These are phyloP conservation scores for Candida tunisiensis DNA, from an alignment of 1,139 yeast genomes.

Conservation along the genomic window DNA sequence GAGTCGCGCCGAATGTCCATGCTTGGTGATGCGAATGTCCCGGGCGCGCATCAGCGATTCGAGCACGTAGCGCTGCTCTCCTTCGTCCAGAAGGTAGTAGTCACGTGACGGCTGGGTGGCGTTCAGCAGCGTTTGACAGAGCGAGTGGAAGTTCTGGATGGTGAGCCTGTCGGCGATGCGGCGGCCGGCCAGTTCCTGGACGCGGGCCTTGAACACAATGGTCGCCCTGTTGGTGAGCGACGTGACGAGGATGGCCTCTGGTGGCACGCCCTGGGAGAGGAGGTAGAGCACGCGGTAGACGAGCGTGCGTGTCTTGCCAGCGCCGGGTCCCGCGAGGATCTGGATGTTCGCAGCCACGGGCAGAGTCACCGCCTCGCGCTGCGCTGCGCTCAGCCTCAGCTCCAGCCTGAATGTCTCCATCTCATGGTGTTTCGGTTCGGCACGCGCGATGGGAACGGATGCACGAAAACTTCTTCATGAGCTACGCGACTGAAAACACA, in stretches of 20 bases:
- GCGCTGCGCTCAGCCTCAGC: conserved; percentile 4
- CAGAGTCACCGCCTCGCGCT: conserved; percentile 5
- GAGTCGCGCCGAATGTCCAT: neutral
- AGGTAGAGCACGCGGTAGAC: conserved; percentile 36
- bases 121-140: conserved; percentile 45
- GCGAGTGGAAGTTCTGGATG: conserved; percentile 29
- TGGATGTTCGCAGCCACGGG: conserved; percentile 3
- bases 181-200: conserved; percentile 22
- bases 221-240: conserved; percentile 64
- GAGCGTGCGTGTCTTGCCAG: conserved; percentile 52
- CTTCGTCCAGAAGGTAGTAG: neutral
- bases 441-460: neutral
- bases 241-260: conserved; percentile 40
- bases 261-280: conserved; percentile 23
- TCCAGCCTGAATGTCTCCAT: neutral
- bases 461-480: conserved; percentile 1
- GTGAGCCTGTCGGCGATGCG: conserved; percentile 19
- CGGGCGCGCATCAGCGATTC: neutral
- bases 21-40: neutral
- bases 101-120: too few species aligned
- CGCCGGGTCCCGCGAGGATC: conserved; percentile 8
- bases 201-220: conserved; percentile 27
- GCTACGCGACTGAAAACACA: neutral
- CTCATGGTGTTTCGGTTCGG: neutral
- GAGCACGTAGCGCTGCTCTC: neutral